Conservation (phyloP, 2,329 filamentous ascomycete species). For the Fusarium begoniae region DNA sequence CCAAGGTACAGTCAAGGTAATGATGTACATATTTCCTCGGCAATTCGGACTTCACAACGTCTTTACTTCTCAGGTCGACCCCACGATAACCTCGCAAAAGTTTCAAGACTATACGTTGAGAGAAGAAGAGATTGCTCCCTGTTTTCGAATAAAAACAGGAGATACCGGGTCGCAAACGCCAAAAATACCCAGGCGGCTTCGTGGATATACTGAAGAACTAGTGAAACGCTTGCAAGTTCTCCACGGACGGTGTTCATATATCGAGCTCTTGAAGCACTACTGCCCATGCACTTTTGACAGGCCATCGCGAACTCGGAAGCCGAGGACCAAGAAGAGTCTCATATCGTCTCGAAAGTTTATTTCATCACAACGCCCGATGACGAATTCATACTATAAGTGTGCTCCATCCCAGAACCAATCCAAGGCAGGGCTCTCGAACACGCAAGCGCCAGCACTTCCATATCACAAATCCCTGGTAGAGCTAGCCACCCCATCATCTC, state of each 20-base stretch:
- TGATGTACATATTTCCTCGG: slow-evolving; percentile 94
- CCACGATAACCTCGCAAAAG: slow-evolving; percentile 72
- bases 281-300: slow-evolving; percentile 66
- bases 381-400: slow-evolving; percentile 22
- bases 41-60: slow-evolving; percentile 93
- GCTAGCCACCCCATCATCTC: slow-evolving; percentile 71
- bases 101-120: slow-evolving; percentile 88
- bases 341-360: slow-evolving; percentile 1
- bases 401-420: not conserved
- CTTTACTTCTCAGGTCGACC: slow-evolving; percentile 78
- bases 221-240: slow-evolving; percentile 74
- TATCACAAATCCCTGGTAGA: slow-evolving; percentile 64
- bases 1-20: slow-evolving; percentile 71
- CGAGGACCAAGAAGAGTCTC: slow-evolving; percentile 1
- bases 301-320: not conserved
- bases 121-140: slow-evolving; percentile 77
- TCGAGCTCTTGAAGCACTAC: slow-evolving; percentile 80
- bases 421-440: slow-evolving; percentile 1
- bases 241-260: slow-evolving; percentile 81
- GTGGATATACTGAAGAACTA: slow-evolving; percentile 68
- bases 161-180: slow-evolving; percentile 19
- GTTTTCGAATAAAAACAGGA: slow-evolving; percentile 27
- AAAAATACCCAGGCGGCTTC: slow-evolving; percentile 72
- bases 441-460: slow-evolving; percentile 10
- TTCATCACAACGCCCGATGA: not conserved